Percentiles rank a stretch among this genome's conserved stretches.
Conservation (phyloP, 192 early-diverging fungal genomes). For the Chytriomyces sp. region DNA sequence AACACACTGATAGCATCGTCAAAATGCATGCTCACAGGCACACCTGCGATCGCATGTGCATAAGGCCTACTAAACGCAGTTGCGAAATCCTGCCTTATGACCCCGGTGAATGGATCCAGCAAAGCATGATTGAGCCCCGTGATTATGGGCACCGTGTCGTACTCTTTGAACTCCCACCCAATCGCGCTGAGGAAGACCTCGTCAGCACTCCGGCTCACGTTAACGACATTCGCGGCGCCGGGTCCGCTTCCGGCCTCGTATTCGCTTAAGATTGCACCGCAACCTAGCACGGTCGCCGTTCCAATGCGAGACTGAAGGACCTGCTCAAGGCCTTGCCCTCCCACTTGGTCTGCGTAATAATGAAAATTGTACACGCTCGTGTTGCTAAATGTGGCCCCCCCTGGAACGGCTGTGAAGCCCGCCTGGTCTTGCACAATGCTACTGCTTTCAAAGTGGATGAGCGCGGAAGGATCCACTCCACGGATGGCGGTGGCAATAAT, state of each 20-base stretch:
- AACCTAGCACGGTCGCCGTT: constrained; percentile 2
- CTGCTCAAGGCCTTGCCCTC: not conserved
- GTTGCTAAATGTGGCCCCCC: not conserved
- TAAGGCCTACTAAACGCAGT: constrained; percentile 10
- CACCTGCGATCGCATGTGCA: constrained; percentile 28
- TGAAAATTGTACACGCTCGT: constrained; percentile 3
- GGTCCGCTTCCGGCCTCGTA: constrained; percentile 23
- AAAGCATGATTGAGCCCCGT: constrained; percentile 24
- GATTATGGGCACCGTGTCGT: not conserved
- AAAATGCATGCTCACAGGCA: constrained; percentile 7
- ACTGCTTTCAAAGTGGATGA: constrained; percentile 57
- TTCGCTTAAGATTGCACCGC: constrained; percentile 28
- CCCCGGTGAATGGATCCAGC: constrained; percentile 1
- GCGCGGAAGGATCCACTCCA: constrained; percentile 48
- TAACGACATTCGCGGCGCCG: not conserved
- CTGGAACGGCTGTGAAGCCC: constrained; percentile 17
- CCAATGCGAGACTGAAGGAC: constrained; percentile 27
- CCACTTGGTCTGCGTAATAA: not conserved
- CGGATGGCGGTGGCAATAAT: constrained; percentile 48
- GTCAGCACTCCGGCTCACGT: not conserved
- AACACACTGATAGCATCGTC: not conserved
- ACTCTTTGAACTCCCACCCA: constrained; percentile 34
- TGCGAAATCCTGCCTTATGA: constrained; percentile 15
- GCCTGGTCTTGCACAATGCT: not conserved
- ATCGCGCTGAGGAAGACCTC: constrained; percentile 1